Base-by-base conservation (phyloP, 2,329 filamentous ascomycete genomes). In the Colletotrichum noveboracense region DNA sequence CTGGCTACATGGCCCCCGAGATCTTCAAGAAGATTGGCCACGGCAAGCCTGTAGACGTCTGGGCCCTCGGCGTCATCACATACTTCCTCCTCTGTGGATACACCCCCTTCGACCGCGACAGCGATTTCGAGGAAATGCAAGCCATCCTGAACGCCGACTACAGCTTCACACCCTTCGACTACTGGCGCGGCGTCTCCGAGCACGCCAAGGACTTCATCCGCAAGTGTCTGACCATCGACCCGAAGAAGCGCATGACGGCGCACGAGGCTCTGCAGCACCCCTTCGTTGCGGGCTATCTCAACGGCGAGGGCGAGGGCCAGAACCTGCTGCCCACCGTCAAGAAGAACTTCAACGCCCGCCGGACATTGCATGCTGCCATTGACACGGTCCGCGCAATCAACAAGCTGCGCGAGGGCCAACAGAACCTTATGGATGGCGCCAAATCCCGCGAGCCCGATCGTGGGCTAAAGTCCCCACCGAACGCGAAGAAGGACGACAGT, bases 21-120 rank as follows among this genome's bases (percentile, higher is more conserved):
- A 99, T 99, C 81, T 99, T 99, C 88, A 98, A 98, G 86, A 99
- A 99, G 89, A 96, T 94, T 9, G 97, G 97, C 30, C 97, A 99
- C 84, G 97, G 97, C 78, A 99, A 98, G 86, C 96, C 97, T 79
- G 97, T 99, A 69, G 97, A 99, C 84, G 93, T 99, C 78, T 99
- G 97, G 97, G 97, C 97, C 48, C 95, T 98, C 77, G 97, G 97
- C 62, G 97, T 99, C 58, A 99, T 99, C 82, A 98, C 97, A 36
- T 99, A 98, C 88, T 99, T 99, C 88, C 89, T 99, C 34, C 93
- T 99, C 66, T 98, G 97, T 85, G 97, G 97, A 75, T 98, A 98
- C 87, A 99, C 97, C 1, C 97, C 97, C 14, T 99, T 99, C 84
- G 97, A 99, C 86, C 94, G 97, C 71, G 97, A 98, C 85, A 96